Conservation (phyloP, 345 rosid genomes). For the Melaleuca quinquenervia region DNA sequence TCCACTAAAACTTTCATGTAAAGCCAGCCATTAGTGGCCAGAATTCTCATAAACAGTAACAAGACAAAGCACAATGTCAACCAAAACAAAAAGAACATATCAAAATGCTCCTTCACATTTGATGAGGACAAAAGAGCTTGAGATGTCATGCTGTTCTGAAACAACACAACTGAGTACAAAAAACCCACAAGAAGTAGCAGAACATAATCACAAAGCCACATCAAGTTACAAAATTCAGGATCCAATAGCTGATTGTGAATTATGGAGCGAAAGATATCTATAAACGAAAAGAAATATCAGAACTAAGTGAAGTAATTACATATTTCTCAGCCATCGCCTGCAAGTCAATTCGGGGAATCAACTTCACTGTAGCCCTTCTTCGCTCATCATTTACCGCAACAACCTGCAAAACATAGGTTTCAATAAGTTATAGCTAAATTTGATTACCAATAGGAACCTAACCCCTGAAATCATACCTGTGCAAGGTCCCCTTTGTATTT, state of each 20-base stretch:
- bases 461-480: slow-evolving; percentile 32
- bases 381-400: slow-evolving; percentile 59
- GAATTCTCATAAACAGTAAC: background rate
- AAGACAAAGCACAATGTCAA: background rate
- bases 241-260: background rate
- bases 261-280: background rate
- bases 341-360: slow-evolving; percentile 88
- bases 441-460: background rate
- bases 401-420: slow-evolving; percentile 37
- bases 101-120: background rate
- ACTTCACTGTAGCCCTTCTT: slow-evolving; percentile 67
- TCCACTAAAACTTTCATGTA: background rate
- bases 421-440: background rate
- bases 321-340: slow-evolving; percentile 69
- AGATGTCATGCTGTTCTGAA: background rate
- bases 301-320: slow-evolving; percentile 20
- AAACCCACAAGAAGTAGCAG: background rate
- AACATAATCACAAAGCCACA: background rate
- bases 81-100: background rate
- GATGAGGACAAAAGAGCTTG: background rate
- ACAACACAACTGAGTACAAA: background rate
- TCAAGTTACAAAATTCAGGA: background rate
- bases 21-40: background rate
- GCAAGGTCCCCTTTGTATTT: slow-evolving; percentile 92
- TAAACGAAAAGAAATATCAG: background rate